Evolutionary conservation across 805 yeast genomes (phyloP).

Genomic region (Candida morakotiae): DNA sequence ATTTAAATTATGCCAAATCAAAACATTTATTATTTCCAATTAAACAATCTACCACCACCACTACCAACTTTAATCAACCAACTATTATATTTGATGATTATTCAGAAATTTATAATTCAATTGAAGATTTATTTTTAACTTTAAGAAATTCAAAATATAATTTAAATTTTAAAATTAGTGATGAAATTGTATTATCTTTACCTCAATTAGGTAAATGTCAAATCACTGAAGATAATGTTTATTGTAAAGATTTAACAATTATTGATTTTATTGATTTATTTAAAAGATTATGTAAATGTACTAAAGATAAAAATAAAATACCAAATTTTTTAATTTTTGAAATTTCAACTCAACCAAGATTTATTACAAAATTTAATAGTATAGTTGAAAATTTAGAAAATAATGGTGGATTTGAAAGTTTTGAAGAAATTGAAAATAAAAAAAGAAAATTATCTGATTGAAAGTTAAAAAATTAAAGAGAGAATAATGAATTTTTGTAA

Average conservation of each 20-base stretch:
- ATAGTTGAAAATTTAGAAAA: constrained; percentile 10
- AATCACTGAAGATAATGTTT: constrained; percentile 31
- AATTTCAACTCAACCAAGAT: constrained; percentile 19
- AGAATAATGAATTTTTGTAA: too few relatives aligned
- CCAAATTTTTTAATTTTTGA: constrained; percentile 16
- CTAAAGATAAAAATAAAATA: constrained; percentile 4
- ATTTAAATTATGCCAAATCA: constrained; percentile 19
- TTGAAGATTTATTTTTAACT: constrained; percentile 22
- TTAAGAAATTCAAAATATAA: constrained; percentile 24
- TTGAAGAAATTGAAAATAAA: background rate
- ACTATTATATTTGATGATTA: background rate
- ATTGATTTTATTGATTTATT: constrained; percentile 24
- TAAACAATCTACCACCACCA: too few relatives aligned
- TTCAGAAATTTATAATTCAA: constrained; percentile 9
- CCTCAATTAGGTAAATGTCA: constrained; percentile 23
- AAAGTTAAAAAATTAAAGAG: background rate
- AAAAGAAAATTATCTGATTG: constrained; percentile 6
- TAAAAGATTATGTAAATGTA: constrained; percentile 13
- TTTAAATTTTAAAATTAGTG: constrained; percentile 18
- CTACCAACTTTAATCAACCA: constrained; percentile 7
- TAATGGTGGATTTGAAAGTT: constrained; percentile 6
- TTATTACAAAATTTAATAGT: constrained; percentile 23
- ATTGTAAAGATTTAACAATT: constrained; percentile 20
- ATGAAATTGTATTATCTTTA: constrained; percentile 24
- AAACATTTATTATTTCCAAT: constrained; percentile 23